Evolutionary conservation across 192 early-diverging fungal species (phyloP), one percentile per base, ranked within the genome.

Genomic region (Phycomyces nitens): DNA sequence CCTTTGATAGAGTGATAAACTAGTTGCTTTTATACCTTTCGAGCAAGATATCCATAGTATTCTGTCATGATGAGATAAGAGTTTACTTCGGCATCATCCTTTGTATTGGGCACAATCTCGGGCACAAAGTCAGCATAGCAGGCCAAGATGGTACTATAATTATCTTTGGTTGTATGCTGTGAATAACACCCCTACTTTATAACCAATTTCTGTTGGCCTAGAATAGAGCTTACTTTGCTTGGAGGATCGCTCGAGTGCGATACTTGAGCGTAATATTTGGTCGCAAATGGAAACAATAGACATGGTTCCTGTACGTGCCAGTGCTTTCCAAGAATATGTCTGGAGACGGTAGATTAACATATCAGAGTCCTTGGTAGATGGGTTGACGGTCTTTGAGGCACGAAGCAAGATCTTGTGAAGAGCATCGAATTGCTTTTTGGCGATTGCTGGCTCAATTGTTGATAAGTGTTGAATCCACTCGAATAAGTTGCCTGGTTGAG

Each of bases 11-110:
- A n/a, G n/a, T n/a, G n/a, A n/a, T n/a, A n/a, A n/a, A n/a, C n/a
- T n/a, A n/a, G n/a, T n/a, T n/a, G n/a, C n/a, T 26, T 41, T 3
- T 38, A 42, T 80, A 79, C 82, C 76, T 84, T 84, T 40, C 58
- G 40, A 1, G 77, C 55, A 41, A 76, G 49, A 43, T 72, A 73
- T 0, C 71, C 60, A 42, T 75, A 64, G n/a, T 82, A 77, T 29
- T 75, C 70, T 50, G 60, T 65, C 58, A 77, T 66, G 11, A 70
- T 58, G 29, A 74, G 63, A 21, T 70, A 80, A 7, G 64, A 57
- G 9, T 49, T 53, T 34, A 58, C 53, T 23, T 73, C 58, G 2
- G 38, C 12, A 20, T 71, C 50, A 42, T 72, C 44, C 10, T 68
- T 7, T 9, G 23, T 18, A 41, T 65, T 29, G 1, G 55, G 65